Percentiles rank a stretch among this genome's conserved stretches.
Conservation (phyloP, 148 eudicot genomes). For the Suaeda aralocaspica region DNA sequence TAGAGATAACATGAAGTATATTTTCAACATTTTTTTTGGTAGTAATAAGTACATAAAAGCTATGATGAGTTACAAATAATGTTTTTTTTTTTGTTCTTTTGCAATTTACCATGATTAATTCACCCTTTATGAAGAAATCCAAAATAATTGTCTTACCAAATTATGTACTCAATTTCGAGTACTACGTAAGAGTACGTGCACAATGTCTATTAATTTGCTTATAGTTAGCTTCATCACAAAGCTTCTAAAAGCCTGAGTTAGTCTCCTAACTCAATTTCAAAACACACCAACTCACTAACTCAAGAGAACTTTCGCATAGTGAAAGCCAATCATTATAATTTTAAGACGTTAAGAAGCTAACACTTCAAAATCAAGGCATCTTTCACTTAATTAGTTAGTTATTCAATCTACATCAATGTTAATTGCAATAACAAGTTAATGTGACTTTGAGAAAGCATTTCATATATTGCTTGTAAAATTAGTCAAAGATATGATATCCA, state of each 20-base stretch:
- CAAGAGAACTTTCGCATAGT: background rate
- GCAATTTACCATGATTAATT: too few relatives aligned
- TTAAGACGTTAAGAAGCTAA: background rate
- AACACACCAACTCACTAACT: background rate
- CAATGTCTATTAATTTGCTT: background rate
- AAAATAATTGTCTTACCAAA: too few relatives aligned
- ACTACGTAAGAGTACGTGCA: background rate
- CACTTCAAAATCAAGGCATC: background rate
- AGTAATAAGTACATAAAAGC: too few relatives aligned
- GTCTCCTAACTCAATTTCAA: background rate
- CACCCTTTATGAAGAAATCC: too few relatives aligned
- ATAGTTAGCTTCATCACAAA: background rate
- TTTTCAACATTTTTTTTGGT: too few relatives aligned
- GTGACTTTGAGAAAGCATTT: background rate
- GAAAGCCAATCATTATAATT: background rate
- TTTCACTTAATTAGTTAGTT: too few relatives aligned
- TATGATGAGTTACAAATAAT: too few relatives aligned
- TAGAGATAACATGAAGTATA: too few relatives aligned
- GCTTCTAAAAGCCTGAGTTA: background rate
- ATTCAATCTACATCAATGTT: conserved; percentile 4
- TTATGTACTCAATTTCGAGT: too few relatives aligned
- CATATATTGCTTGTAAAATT: conserved; percentile 13
- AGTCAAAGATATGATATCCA: background rate
- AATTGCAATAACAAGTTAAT: background rate
- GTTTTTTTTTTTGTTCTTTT: too few relatives aligned